These are phyloP conservation scores for Beauveria sp. DNA, from an alignment of 2,329 filamentous ascomycete genomes.

Conservation along the genomic window DNA sequence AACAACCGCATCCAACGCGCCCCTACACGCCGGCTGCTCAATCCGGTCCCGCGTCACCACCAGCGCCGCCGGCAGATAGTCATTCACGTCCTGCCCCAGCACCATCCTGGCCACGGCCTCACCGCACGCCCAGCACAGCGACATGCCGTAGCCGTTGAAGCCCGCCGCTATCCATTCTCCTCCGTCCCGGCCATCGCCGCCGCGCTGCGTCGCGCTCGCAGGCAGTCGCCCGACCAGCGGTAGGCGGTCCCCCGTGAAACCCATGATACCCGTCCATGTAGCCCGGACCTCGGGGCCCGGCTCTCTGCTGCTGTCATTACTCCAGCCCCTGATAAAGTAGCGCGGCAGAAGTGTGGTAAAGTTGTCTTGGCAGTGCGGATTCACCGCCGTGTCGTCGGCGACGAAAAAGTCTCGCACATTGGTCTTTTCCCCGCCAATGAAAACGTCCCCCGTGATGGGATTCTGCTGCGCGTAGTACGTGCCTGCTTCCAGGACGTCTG, in stretches of 20 bases:
- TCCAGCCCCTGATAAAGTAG: conserved; percentile 26
- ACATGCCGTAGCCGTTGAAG: conserved; percentile 40
- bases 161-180: conserved; percentile 39
- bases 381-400: conserved; percentile 31
- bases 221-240: conserved; percentile 40
- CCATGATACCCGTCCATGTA: conserved; percentile 41
- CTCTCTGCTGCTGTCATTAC: background rate
- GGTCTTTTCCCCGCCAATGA: conserved; percentile 41
- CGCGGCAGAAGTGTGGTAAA: conserved; percentile 29
- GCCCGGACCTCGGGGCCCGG: conserved; percentile 21
- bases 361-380: conserved; percentile 24
- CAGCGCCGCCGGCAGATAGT: conserved; percentile 7
- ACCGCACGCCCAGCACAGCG: conserved; percentile 37
- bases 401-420: conserved; percentile 29
- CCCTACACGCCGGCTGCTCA: background rate
- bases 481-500: conserved; percentile 27
- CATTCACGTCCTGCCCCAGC: conserved; percentile 10
- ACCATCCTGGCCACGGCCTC: conserved; percentile 21
- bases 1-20: background rate
- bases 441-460: conserved; percentile 29
- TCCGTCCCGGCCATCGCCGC: conserved; percentile 12
- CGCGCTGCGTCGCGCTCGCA: conserved; percentile 16
- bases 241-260: conserved; percentile 35
- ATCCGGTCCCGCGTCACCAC: conserved; percentile 4
- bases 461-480: conserved; percentile 5